These are phyloP conservation scores for Nadsonia starkeyi-henricii DNA, from an alignment of 1,139 yeast genomes.

Conservation along the genomic window DNA sequence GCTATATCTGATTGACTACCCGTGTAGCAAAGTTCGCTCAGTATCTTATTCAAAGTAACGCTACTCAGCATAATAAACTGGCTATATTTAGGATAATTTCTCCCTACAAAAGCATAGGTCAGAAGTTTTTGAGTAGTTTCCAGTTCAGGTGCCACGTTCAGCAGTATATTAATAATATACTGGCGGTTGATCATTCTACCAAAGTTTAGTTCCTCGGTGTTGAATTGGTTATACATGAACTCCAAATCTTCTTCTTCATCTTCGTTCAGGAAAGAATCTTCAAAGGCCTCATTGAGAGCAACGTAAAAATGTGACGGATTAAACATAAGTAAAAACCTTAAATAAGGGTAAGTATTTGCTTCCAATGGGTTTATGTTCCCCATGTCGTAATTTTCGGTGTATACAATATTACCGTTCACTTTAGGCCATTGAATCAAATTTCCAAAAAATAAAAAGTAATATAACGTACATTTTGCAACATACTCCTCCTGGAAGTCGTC, in stretches of 20 bases:
- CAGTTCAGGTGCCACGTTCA: conserved; percentile 31
- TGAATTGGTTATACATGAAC: conserved; percentile 6
- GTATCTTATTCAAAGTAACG: conserved; percentile 33
- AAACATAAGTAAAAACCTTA: conserved; percentile 34
- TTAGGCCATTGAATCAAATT: conserved; percentile 33
- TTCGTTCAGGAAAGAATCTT: conserved; percentile 48
- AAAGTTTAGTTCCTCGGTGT: conserved; percentile 17
- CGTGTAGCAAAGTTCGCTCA: conserved; percentile 36
- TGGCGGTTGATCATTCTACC: conserved; percentile 38
- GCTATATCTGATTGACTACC: conserved; percentile 21
- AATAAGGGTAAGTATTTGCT: conserved; percentile 45
- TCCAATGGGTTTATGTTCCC: conserved; percentile 2
- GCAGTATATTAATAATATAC: conserved; percentile 47
- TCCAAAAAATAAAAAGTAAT: conserved; percentile 43
- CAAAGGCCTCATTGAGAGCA: conserved; percentile 64
- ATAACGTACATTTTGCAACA: conserved; percentile 35
- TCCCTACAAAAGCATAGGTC: conserved; percentile 53
- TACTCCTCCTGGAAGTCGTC: conserved; percentile 15
- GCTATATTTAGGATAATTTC: conserved; percentile 65
- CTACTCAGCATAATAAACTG: conserved; percentile 67
- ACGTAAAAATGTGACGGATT: conserved; percentile 47
- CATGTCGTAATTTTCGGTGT: conserved; percentile 3
- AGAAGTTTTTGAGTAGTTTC: conserved; percentile 18
- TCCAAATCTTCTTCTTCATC: conserved; percentile 12
- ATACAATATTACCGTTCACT: conserved; percentile 18